Evolutionary conservation across 2,329 filamentous ascomycete species (phyloP).

Genomic region (Remersonia thermophila): DNA sequence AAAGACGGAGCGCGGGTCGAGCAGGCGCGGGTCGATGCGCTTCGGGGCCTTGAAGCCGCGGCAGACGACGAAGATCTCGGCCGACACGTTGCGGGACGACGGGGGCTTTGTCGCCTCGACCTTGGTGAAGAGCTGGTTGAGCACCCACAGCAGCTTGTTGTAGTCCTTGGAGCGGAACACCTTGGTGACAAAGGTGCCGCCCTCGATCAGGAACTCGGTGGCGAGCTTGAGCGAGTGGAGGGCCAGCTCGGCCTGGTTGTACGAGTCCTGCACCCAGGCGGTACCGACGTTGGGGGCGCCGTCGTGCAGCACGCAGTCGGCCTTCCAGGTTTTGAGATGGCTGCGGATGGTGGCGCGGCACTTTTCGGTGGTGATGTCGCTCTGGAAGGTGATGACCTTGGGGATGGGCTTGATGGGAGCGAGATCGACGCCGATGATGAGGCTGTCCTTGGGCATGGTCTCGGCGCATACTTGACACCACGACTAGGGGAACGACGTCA

Average conservation of each 20-base stretch:
- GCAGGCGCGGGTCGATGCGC: conserved; percentile 78
- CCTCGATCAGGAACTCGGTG: conserved; percentile 80
- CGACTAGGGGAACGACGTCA: conserved; percentile 45
- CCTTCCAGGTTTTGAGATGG: conserved; percentile 92
- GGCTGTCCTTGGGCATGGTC: conserved; percentile 78
- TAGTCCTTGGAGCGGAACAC: conserved; percentile 97
- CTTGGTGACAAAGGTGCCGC: conserved; percentile 92
- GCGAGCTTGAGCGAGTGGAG: conserved; percentile 86
- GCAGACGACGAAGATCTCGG: conserved; percentile 97
- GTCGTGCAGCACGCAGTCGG: conserved; percentile 89
- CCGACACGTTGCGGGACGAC: conserved; percentile 88
- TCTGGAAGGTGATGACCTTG: conserved; percentile 87
- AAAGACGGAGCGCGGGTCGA: conserved; percentile 83
- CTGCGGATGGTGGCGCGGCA: conserved; percentile 79
- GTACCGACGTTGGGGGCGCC: conserved; percentile 97
- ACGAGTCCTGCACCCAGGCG: conserved; percentile 96
- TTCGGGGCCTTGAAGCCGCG: conserved; percentile 92
- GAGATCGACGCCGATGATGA: conserved; percentile 91
- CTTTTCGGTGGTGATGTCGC: conserved; percentile 95
- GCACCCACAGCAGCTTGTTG: conserved; percentile 90
- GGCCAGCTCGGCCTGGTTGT: conserved; percentile 88
- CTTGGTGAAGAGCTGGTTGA: conserved; percentile 89
- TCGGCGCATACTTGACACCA: conserved; percentile 96
- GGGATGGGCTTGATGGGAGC: conserved; percentile 93
- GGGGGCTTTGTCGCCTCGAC: conserved; percentile 97